These are phyloP conservation scores for Arxiozyma bovina DNA, from an alignment of 1,139 yeast species.

Conservation along the genomic window DNA sequence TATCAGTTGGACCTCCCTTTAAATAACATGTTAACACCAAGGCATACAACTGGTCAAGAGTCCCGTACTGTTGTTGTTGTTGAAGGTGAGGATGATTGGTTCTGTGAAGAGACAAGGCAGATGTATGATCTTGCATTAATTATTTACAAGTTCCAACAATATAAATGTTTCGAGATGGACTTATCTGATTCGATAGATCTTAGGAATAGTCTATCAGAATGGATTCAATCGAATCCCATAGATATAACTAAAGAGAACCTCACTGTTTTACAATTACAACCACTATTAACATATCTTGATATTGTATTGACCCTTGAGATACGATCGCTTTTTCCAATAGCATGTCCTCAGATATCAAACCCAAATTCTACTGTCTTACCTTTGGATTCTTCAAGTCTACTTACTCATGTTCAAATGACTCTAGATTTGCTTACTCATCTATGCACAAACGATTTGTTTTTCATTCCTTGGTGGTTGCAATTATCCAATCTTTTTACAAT, in stretches of 20 bases:
- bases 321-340: constrained; percentile 18
- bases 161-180: constrained; percentile 14
- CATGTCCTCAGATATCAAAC: constrained; percentile 8
- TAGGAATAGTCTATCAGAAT: constrained; percentile 11
- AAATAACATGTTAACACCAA: constrained; percentile 19
- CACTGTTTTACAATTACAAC: constrained; percentile 14
- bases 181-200: constrained; percentile 8
- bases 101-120: constrained; percentile 25
- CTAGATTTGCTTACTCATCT: constrained; percentile 34
- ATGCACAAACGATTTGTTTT: constrained; percentile 33
- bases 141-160: constrained; percentile 13
- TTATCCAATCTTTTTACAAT: constrained; percentile 41
- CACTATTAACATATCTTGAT: constrained; percentile 26
- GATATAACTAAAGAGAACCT: background rate
- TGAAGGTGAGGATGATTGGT: constrained; percentile 12
- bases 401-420: constrained; percentile 35
- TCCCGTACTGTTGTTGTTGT: background rate
- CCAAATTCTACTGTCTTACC: constrained; percentile 25
- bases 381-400: constrained; percentile 34
- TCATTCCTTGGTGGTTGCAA: constrained; percentile 49
- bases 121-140: constrained; percentile 27
- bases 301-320: constrained; percentile 23
- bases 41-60: background rate
- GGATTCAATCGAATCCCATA: constrained; percentile 15
- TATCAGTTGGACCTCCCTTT: constrained; percentile 39